These are phyloP conservation scores for Wickerhamiella slavikovae DNA, from an alignment of 805 yeast genomes.

Conservation along the genomic window DNA sequence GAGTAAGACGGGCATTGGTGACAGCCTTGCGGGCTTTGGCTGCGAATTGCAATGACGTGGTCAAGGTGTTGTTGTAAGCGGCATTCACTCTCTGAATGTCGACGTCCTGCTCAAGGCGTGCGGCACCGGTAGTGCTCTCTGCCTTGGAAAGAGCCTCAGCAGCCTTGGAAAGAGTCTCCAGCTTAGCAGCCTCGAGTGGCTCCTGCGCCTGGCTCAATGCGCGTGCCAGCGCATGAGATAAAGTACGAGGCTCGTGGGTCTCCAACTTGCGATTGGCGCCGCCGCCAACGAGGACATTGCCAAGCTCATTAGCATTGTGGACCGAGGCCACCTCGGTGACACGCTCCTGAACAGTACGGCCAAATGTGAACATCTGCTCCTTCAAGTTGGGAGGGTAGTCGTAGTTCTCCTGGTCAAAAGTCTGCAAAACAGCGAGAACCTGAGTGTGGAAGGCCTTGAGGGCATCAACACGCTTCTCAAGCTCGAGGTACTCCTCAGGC, in stretches of 20 bases:
- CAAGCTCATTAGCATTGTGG: conserved; percentile 63
- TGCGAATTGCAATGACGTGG: conserved; percentile 40
- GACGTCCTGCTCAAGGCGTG: conserved; percentile 65
- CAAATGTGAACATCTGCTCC: conserved; percentile 57
- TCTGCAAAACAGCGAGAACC: conserved; percentile 31
- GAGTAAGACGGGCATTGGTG: conserved; percentile 54
- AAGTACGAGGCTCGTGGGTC: conserved; percentile 45
- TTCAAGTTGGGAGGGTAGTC: conserved; percentile 63
- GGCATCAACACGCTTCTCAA: conserved; percentile 55
- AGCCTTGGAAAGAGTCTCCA: conserved; percentile 36
- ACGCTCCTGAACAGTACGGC: conserved; percentile 41
- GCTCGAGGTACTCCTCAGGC: conserved; percentile 60
- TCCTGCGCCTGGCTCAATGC: conserved; percentile 24
- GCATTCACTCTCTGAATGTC: conserved; percentile 51
- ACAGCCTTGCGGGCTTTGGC: conserved; percentile 51
- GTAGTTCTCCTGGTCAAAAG: conserved; percentile 56
- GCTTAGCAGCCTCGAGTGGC: conserved; percentile 22
- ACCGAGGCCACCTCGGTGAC: conserved; percentile 52
- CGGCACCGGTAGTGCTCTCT: conserved; percentile 59
- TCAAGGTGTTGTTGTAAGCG: conserved; percentile 39
- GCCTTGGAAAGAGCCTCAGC: conserved; percentile 47
- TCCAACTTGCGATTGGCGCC: conserved; percentile 28
- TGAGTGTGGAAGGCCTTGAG: conserved; percentile 46
- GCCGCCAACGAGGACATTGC: conserved; percentile 31
- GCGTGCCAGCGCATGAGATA: conserved; percentile 62